Evolutionary conservation across 2,329 filamentous ascomycete genomes (phyloP).

Genomic region (Arthrobotrys entomopaga): DNA sequence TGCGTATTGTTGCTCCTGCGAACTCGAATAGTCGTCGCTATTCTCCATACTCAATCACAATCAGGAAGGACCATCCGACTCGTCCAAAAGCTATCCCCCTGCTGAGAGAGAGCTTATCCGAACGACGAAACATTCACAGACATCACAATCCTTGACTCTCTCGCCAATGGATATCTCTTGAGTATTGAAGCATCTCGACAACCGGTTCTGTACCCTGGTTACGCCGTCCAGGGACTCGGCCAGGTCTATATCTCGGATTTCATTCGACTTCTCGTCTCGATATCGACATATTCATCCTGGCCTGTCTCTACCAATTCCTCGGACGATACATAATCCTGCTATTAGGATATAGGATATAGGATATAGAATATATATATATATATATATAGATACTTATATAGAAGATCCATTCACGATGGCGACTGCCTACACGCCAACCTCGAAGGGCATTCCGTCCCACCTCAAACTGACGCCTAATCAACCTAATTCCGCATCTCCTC

Average conservation of each 20-base stretch:
- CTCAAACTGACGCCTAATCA: slow-evolving; percentile 48
- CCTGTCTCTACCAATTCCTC: neutral
- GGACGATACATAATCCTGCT: slow-evolving; percentile 11
- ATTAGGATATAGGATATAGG: slow-evolving; percentile 3
- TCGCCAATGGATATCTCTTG: slow-evolving; percentile 18
- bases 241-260: neutral
- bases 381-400: too few relatives aligned
- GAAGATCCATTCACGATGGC: slow-evolving; percentile 28
- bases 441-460: slow-evolving; percentile 43
- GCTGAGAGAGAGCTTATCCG: slow-evolving; percentile 16
- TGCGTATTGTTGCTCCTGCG: slow-evolving; percentile 17
- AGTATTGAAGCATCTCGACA: slow-evolving; percentile 27
- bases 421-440: slow-evolving; percentile 46
- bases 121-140: slow-evolving; percentile 3
- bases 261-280: slow-evolving; percentile 1
- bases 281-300: slow-evolving; percentile 6
- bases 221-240: neutral
- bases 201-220: neutral
- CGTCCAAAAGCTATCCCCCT: slow-evolving; percentile 7
- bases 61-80: slow-evolving; percentile 39
- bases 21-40: neutral
- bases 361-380: too few relatives aligned
- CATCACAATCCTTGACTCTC: slow-evolving; percentile 4
- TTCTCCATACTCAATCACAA: slow-evolving; percentile 32
- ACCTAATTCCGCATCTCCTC: slow-evolving; percentile 23